Conservation (phyloP, 371 early-diverging fungal genomes). For the Rhizoclosmatium hyalinum region DNA sequence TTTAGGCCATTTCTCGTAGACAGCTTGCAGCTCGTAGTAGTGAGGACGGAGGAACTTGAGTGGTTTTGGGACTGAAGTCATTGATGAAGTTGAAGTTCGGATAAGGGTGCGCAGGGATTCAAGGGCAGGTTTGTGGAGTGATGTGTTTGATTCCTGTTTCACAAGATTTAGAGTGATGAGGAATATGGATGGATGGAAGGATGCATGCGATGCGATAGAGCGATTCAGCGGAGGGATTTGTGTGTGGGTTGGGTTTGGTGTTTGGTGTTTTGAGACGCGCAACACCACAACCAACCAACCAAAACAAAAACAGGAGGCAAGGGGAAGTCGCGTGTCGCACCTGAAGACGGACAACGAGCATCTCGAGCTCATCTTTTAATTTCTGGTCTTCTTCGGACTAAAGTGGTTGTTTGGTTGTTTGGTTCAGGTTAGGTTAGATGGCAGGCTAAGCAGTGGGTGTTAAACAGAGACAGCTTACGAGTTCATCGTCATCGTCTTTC, state of each 20-base stretch:
- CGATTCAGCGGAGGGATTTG: no score
- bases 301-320: no score
- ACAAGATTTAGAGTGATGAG: not conserved
- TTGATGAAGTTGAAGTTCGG: conserved; percentile 93
- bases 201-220: not conserved
- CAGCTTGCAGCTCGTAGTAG: conserved; percentile 73
- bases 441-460: not conserved
- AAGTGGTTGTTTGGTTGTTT: not conserved
- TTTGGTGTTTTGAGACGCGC: no score
- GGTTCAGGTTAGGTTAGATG: not conserved
- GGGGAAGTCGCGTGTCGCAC: conserved; percentile 33
- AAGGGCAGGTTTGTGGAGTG: conserved; percentile 83
- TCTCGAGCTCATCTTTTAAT: conserved; percentile 89
- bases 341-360: conserved; percentile 90
- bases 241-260: no score
- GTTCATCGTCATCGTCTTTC: conserved; percentile 46
- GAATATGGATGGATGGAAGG: not conserved
- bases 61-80: conserved; percentile 98
- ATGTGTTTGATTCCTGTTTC: conserved; percentile 70
- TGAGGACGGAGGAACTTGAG: conserved; percentile 92
- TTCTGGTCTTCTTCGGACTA: conserved; percentile 97
- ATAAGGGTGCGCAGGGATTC: conserved; percentile 87
- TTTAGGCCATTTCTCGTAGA: conserved; percentile 79
- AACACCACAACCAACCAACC: not conserved
- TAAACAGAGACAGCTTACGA: conserved; percentile 26